phyloP scores from a whole-genome alignment of 2,329 filamentous ascomycete genomes.

The Exophiala bonariae region DNA sequence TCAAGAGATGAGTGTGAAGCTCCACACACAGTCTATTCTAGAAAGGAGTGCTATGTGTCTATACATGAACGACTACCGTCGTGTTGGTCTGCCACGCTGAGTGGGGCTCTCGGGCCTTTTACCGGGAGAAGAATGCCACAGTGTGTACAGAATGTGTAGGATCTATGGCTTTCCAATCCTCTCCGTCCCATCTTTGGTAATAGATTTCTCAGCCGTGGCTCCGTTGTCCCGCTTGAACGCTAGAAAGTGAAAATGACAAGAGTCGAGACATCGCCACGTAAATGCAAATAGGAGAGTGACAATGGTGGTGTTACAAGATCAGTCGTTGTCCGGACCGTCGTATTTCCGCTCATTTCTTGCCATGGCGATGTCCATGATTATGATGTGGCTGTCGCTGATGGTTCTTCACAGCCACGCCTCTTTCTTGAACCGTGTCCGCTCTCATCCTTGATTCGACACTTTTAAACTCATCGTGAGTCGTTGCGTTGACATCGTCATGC shows the following conservation, averaged over 20 bases:
- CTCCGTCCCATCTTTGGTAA: no score
- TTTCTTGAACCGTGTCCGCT: constrained; percentile 14
- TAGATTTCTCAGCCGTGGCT: background rate
- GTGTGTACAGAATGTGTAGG: no score
- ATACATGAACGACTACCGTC: no score
- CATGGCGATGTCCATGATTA: background rate
- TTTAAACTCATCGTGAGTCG: constrained; percentile 18
- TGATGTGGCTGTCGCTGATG: constrained; percentile 1
- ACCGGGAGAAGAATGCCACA: no score
- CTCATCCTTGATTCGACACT: constrained; percentile 20
- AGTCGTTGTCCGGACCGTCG: no score
- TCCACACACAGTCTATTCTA: no score
- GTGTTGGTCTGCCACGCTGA: no score
- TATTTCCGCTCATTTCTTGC: background rate
- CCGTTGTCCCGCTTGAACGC: constrained; percentile 15
- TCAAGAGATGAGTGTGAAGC: no score
- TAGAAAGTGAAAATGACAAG: background rate
- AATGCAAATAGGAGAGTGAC: background rate
- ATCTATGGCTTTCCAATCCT: no score
- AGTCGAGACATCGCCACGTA: constrained; percentile 1
- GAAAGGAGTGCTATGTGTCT: no score
- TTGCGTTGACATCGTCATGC: constrained; percentile 1
- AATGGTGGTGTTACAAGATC: background rate
- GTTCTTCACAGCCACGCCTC: constrained; percentile 10
- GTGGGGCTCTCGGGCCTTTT: no score